Evolutionary conservation across 192 early-diverging fungal genomes (phyloP).

Genomic region (Diversispora eburnea): DNA sequence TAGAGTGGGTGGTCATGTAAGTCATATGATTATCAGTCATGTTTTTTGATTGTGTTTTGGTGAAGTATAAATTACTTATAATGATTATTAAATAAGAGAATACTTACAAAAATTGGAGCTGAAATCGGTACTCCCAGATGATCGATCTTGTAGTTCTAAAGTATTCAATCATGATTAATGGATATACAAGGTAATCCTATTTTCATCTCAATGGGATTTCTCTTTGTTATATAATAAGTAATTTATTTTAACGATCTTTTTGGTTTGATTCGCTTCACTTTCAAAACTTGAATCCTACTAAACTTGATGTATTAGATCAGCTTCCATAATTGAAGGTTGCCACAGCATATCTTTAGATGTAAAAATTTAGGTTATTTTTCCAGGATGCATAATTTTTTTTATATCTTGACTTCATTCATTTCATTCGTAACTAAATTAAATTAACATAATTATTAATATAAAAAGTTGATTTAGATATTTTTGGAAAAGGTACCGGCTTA

Average conservation of each 20-base stretch:
- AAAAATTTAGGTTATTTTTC: constrained; percentile 74
- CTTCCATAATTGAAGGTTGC: constrained; percentile 91
- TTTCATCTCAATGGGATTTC: neutral
- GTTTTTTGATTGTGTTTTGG: no score
- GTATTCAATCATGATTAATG: constrained; percentile 50
- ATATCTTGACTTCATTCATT: neutral
- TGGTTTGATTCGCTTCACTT: neutral
- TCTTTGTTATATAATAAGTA: neutral
- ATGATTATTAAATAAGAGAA: no score
- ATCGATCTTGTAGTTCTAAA: no score
- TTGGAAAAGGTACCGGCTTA: constrained; percentile 84
- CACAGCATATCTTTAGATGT: constrained; percentile 81
- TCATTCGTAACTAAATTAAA: no score
- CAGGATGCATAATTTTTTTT: constrained; percentile 32
- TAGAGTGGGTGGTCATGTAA: constrained; percentile 86
- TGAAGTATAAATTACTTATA: no score
- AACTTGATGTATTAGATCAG: constrained; percentile 89
- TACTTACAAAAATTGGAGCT: no score
- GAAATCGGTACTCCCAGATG: no score
- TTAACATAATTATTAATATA: neutral
- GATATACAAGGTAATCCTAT: constrained; percentile 67
- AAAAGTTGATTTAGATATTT: constrained; percentile 69
- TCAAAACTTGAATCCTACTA: constrained; percentile 82
- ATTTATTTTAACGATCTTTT: neutral
- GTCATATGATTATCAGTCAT: neutral